phyloP scores from a whole-genome alignment of 2,329 filamentous ascomycete species.

The Aschersonia sp. region DNA sequence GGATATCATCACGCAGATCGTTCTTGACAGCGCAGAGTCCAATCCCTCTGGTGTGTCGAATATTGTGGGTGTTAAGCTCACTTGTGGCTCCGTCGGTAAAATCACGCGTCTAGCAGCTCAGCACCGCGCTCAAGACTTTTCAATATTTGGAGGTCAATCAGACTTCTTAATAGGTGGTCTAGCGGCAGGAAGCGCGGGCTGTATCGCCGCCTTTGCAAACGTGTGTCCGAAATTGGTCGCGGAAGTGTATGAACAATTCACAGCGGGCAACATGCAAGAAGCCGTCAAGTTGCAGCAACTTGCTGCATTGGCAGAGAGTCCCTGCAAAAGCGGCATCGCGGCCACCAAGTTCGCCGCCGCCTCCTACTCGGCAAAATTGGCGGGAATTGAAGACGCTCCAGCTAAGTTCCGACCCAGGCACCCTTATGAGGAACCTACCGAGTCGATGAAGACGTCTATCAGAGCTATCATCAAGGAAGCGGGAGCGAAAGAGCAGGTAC shows the following conservation, averaged over 20 bases:
- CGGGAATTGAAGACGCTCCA: conserved; percentile 6
- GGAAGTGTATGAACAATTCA: conserved; percentile 4
- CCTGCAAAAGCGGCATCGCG: conserved; percentile 6
- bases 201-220: conserved; percentile 49
- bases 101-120: conserved; percentile 43
- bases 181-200: conserved; percentile 42
- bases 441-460: conserved; percentile 1
- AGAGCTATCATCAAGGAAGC: conserved; percentile 3
- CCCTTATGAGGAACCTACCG: conserved; percentile 5
- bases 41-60: conserved; percentile 24
- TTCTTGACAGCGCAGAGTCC: conserved; percentile 9
- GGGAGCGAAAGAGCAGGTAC: conserved; percentile 1
- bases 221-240: conserved; percentile 40
- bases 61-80: conserved; percentile 58
- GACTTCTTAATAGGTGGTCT: conserved; percentile 55
- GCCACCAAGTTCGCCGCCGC: conserved; percentile 5
- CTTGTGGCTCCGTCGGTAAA: conserved; percentile 63
- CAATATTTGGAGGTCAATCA: conserved; percentile 57
- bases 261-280: background rate
- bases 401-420: conserved; percentile 5
- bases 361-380: conserved; percentile 3
- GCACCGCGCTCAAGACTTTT: conserved; percentile 41
- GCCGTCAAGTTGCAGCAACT: conserved; percentile 4
- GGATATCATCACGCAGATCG: conserved; percentile 36
- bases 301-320: conserved; percentile 6